Conservation (phyloP, 345 rosid genomes). For the Syzygium jambos region DNA sequence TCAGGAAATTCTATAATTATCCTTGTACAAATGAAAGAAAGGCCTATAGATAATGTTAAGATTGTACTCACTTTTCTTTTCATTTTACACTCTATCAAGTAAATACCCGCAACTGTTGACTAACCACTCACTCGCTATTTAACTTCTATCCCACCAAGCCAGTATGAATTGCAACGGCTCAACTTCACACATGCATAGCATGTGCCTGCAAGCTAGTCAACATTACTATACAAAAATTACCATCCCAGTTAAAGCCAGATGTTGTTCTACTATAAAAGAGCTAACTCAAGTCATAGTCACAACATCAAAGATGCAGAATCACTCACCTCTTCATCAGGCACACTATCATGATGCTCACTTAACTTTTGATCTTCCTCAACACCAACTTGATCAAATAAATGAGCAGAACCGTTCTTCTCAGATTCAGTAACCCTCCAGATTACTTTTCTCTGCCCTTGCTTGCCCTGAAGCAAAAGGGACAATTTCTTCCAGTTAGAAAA, state of each 20-base stretch:
- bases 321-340: conserved; percentile 55
- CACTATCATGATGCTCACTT: conserved; percentile 45
- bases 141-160: neutral
- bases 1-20: neutral
- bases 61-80: neutral
- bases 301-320: neutral
- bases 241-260: neutral
- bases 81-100: neutral
- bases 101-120: neutral
- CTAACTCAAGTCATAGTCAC: neutral
- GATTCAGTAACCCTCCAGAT: conserved; percentile 46
- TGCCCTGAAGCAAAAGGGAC: conserved; percentile 27
- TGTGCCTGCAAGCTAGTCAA: neutral
- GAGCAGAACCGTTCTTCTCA: conserved; percentile 37
- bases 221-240: neutral
- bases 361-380: conserved; percentile 38
- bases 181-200: neutral
- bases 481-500: neutral
- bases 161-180: neutral
- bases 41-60: neutral
- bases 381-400: conserved; percentile 29
- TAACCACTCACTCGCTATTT: neutral
- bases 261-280: neutral
- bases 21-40: neutral
- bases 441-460: conserved; percentile 52